phyloP scores from a whole-genome alignment of 768 basidiomycete genomes.

The Mrakia hoshinonis region DNA sequence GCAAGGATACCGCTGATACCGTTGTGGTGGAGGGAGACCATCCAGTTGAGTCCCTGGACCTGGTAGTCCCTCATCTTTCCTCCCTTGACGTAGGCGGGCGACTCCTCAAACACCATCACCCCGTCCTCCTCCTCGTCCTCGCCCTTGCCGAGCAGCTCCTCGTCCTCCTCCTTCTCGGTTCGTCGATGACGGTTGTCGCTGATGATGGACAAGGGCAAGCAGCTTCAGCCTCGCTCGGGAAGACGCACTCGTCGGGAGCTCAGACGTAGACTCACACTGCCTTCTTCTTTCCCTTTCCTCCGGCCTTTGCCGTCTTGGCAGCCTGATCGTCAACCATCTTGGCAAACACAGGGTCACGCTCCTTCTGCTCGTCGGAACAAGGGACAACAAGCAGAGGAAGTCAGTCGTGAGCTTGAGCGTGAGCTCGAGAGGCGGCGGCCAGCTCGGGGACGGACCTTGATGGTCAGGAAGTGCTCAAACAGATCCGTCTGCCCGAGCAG shows the following conservation, averaged over 20 bases:
- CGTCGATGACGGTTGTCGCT: constrained; percentile 84
- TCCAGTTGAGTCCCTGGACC: constrained; percentile 92
- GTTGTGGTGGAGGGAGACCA: constrained; percentile 92
- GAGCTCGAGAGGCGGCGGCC: background rate
- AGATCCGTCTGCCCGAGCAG: constrained; percentile 96
- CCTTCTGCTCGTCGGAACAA: constrained; percentile 48
- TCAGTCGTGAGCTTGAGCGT: background rate
- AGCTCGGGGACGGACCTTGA: constrained; percentile 56
- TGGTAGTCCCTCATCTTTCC: constrained; percentile 87
- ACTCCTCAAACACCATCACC: constrained; percentile 82
- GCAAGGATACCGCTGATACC: constrained; percentile 94
- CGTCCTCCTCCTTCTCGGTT: constrained; percentile 97
- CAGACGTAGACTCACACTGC: constrained; percentile 50
- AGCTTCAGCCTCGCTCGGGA: background rate
- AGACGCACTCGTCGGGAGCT: no score
- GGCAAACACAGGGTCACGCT: constrained; percentile 88
- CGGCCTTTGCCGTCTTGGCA: constrained; percentile 42
- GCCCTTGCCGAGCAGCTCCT: constrained; percentile 75
- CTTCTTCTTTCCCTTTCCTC: constrained; percentile 78
- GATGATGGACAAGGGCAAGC: background rate
- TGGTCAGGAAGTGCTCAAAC: constrained; percentile 95
- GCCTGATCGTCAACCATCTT: constrained; percentile 71
- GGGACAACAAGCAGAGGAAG: background rate
- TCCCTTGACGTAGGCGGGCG: constrained; percentile 77
- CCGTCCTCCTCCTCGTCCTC: constrained; percentile 73